Percentiles rank a stretch among this genome's conserved stretches.
Conservation (phyloP, 225 moss, liverwort and hornwort genomes). For the Sphagnum contortum region DNA sequence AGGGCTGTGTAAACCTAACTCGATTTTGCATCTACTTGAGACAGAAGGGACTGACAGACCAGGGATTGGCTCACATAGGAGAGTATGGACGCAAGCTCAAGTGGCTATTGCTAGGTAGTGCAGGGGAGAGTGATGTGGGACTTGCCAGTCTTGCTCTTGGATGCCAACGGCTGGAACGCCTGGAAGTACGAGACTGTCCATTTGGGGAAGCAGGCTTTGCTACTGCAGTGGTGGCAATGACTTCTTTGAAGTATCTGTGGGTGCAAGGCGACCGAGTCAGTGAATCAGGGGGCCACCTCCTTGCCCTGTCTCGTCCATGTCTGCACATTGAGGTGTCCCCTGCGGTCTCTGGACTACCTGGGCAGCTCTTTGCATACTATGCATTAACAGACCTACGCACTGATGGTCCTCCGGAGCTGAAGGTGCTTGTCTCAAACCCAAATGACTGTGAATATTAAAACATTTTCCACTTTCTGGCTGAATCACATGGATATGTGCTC, state of each 20-base stretch:
- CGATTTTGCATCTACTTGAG: slow-evolving; percentile 68
- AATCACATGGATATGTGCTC: slow-evolving; percentile 4
- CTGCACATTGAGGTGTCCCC: slow-evolving; percentile 53
- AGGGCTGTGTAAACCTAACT: slow-evolving; percentile 44
- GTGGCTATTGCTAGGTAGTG: slow-evolving; percentile 75
- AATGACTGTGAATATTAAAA: slow-evolving; percentile 3
- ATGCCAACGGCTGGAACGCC: slow-evolving; percentile 46
- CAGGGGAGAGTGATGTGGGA: slow-evolving; percentile 68
- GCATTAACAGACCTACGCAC: slow-evolving; percentile 54
- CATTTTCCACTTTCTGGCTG: slow-evolving; percentile 3
- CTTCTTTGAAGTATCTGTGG: slow-evolving; percentile 66
- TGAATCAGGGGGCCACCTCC: slow-evolving; percentile 29
- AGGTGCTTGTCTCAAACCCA: slow-evolving; percentile 14
- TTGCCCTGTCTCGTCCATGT: slow-evolving; percentile 27
- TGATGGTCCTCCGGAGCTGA: slow-evolving; percentile 58
- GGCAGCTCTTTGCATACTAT: slow-evolving; percentile 49
- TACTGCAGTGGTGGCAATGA: slow-evolving; percentile 34
- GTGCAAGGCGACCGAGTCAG: slow-evolving; percentile 37
- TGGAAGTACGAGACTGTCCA: slow-evolving; percentile 86
- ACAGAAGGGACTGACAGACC: slow-evolving; percentile 66
- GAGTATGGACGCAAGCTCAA: slow-evolving; percentile 50
- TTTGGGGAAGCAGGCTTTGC: slow-evolving; percentile 58
- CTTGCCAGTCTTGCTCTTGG: slow-evolving; percentile 36
- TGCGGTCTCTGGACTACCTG: slow-evolving; percentile 21
- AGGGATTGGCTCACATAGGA: slow-evolving; percentile 73